These are phyloP conservation scores for Sporisorium graminicola DNA, from an alignment of 1,284 basidiomycete genomes.

Conservation along the genomic window DNA sequence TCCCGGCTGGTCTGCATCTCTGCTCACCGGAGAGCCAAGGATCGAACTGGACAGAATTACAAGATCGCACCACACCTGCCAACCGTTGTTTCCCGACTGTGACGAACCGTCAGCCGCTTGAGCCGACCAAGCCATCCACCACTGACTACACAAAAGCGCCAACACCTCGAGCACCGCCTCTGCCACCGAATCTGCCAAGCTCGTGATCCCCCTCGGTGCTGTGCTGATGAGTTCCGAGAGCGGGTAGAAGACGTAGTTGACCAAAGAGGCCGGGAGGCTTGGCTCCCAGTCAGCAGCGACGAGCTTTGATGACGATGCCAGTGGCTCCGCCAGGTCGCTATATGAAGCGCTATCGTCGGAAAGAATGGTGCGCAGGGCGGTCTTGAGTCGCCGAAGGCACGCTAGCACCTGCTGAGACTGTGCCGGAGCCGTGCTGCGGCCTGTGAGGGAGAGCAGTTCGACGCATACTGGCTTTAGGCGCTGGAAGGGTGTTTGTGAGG, in stretches of 20 bases:
- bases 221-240: conserved; percentile 59
- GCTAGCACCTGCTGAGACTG: conserved; percentile 14
- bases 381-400: conserved; percentile 26
- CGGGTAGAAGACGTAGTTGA: conserved; percentile 66
- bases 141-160: conserved; percentile 48
- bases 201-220: conserved; percentile 33
- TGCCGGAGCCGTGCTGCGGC: not conserved
- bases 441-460: conserved; percentile 41
- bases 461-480: conserved; percentile 61
- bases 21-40: conserved; percentile 16
- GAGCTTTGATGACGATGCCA: conserved; percentile 11
- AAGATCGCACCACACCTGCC: conserved; percentile 64
- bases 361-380: conserved; percentile 6
- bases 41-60: conserved; percentile 56
- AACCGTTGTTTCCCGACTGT: conserved; percentile 15
- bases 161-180: conserved; percentile 45
- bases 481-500: conserved; percentile 33
- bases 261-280: conserved; percentile 40
- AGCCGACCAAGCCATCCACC: conserved; percentile 57
- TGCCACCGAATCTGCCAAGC: conserved; percentile 48
- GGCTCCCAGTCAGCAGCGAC: not conserved
- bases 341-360: not conserved
- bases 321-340: not conserved
- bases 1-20: not conserved
- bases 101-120: not conserved